Evolutionary conservation across 768 basidiomycete genomes (phyloP).

Genomic region (Gautieria morchelliformis): DNA sequence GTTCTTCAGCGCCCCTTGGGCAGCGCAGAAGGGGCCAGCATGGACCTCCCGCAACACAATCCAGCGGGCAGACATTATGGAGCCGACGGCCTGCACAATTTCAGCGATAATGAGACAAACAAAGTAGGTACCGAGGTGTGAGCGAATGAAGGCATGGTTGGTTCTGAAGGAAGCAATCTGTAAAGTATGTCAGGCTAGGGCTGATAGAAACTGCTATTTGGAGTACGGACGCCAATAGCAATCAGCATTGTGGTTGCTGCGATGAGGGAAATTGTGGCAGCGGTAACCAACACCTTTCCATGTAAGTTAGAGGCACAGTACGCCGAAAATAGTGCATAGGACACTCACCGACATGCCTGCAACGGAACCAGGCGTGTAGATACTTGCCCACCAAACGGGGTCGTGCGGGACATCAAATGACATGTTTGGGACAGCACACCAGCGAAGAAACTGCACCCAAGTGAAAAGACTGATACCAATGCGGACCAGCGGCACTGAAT

Average conservation of each 20-base stretch:
- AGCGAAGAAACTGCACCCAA: too few relatives aligned
- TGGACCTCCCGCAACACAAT: slow-evolving; percentile 17
- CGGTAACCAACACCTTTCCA: not conserved
- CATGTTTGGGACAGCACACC: too few relatives aligned
- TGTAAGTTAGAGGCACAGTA: not conserved
- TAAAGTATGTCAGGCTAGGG: not conserved
- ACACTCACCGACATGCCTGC: not conserved
- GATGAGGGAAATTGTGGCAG: not conserved
- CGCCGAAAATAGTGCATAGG: not conserved
- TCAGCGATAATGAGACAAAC: slow-evolving; percentile 23
- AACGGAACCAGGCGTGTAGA: not conserved
- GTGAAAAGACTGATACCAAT: too few relatives aligned
- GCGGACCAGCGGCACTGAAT: too few relatives aligned
- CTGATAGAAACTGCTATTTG: not conserved
- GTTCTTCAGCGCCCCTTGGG: slow-evolving; percentile 28
- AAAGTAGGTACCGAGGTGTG: slow-evolving; percentile 20
- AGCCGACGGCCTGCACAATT: slow-evolving; percentile 23
- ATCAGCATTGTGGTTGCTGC: not conserved
- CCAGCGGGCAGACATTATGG: slow-evolving; percentile 23
- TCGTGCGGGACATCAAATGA: too few relatives aligned
- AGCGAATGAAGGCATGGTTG: not conserved
- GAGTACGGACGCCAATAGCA: not conserved
- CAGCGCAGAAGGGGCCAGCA: slow-evolving; percentile 17
- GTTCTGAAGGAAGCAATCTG: not conserved
- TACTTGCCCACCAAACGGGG: too few relatives aligned